Evolutionary conservation across 2,329 filamentous ascomycete species (phyloP), one percentile per base, ranked within the genome.

Genomic region (Xylariales sp.): DNA sequence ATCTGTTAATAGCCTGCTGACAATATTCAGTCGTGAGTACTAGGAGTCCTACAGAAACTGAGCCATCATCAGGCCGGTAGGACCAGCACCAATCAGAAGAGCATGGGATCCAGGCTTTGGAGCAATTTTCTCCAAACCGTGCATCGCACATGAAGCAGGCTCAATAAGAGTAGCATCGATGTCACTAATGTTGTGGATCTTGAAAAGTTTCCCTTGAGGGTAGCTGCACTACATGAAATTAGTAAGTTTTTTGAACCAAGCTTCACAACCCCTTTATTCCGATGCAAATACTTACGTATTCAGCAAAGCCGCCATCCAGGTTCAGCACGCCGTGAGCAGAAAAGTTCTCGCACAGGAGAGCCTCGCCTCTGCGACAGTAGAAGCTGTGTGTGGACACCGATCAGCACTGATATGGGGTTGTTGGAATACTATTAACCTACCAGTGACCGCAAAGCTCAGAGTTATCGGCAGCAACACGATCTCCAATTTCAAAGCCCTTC

Each of bases 111-210:
- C 78, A 43, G 83, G 70, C 52, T 78, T 78, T 11, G 81, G 79
- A 4, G 71, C 67, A 50, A 86, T 85, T 64, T 81, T 79, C 56
- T 85, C 81, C 17, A 85, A 64, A 12, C 81, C 81, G 54, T 86
- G 82, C 45, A 77, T 76, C n/a, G 82, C 81, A 49, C 82, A 86
- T 4, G 81, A 83, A 5, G 81, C 81, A 11, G 82, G 80, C 59
- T 86, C 82, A 33, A 85, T 71, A 11, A 86, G 72, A 18, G 81
- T 83, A 14, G 82, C 82, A 42, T 85, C 80, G n/a, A 83, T 69
- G 51, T 82, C 77, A 21, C 67, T 74, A 25, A 86, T 69, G 57
- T 84, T 81, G 46, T 81, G 60, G 55, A 83, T 76, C 54, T 76
- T 75, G 67, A 83, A 83, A 25, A 84, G 76, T 59, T 70, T 70